Percentiles rank a stretch among this genome's conserved stretches.
phyloP scores from a whole-genome alignment of 2,329 filamentous ascomycete species.

The Hypoxylon sp. region DNA sequence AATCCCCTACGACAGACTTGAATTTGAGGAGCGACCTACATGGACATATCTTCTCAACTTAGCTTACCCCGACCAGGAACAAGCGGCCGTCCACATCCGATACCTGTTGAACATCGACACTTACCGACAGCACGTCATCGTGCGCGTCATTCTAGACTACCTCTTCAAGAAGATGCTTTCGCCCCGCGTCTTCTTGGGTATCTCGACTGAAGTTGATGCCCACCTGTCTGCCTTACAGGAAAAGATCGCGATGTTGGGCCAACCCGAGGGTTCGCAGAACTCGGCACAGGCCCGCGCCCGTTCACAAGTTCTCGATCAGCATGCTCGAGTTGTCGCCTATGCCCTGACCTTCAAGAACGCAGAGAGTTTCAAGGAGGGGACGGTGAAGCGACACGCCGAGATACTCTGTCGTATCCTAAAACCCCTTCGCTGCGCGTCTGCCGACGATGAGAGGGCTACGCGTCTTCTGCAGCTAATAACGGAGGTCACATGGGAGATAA shows the following conservation, averaged over 20 bases:
- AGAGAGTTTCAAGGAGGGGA: constrained; percentile 37
- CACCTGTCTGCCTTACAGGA: constrained; percentile 48
- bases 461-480: constrained; percentile 44
- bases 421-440: constrained; percentile 41
- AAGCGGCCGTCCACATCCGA: constrained; percentile 43
- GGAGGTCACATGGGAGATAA: constrained; percentile 46
- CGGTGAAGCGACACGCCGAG: constrained; percentile 41
- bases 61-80: constrained; percentile 37
- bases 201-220: constrained; percentile 43
- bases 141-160: constrained; percentile 49
- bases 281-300: constrained; percentile 30
- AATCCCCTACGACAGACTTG: constrained; percentile 35
- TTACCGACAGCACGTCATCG: constrained; percentile 47
- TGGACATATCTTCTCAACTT: constrained; percentile 47
- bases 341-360: constrained; percentile 33
- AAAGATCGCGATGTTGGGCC: constrained; percentile 38
- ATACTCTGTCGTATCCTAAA: constrained; percentile 45
- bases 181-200: constrained; percentile 48
- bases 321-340: constrained; percentile 45
- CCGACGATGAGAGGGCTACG: constrained; percentile 34
- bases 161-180: constrained; percentile 48
- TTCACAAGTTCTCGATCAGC: constrained; percentile 49
- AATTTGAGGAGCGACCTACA: constrained; percentile 39
- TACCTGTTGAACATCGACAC: constrained; percentile 40
- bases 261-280: not conserved